Evolutionary conservation across 306 rosid genomes (phyloP).

Genomic region (Sesbania bispinosa): DNA sequence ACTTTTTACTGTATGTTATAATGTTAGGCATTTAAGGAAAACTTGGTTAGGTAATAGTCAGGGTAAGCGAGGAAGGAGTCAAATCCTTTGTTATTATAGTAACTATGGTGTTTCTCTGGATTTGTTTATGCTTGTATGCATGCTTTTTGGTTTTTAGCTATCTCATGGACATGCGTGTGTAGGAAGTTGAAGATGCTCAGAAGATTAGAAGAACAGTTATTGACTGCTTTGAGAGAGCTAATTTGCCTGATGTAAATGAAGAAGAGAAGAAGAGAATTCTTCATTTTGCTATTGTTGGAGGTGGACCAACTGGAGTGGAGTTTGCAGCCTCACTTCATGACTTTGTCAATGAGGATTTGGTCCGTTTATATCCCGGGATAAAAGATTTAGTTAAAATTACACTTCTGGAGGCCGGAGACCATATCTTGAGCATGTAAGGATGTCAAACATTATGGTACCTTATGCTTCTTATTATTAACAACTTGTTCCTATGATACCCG

Average conservation of each 20-base stretch:
- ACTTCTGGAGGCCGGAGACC: slow-evolving; percentile 87
- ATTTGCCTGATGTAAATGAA: slow-evolving; percentile 65
- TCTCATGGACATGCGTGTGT: slow-evolving; percentile 8
- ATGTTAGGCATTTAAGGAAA: background rate
- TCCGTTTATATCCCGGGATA: slow-evolving; percentile 66
- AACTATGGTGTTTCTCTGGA: background rate
- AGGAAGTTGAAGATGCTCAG: slow-evolving; percentile 99
- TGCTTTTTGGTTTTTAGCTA: background rate
- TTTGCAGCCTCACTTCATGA: slow-evolving; percentile 98
- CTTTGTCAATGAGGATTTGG: slow-evolving; percentile 80
- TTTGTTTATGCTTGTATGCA: background rate
- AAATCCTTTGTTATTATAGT: background rate
- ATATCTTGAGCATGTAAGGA: slow-evolving; percentile 82
- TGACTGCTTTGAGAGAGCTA: slow-evolving; percentile 94
- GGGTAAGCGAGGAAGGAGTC: background rate
- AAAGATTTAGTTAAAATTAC: slow-evolving; percentile 79
- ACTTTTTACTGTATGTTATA: background rate
- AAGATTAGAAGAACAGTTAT: slow-evolving; percentile 87
- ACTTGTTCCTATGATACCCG: slow-evolving; percentile 5
- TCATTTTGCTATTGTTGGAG: slow-evolving; percentile 96
- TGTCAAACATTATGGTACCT: background rate
- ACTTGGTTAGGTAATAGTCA: background rate
- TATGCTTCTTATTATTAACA: background rate
- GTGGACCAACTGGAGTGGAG: slow-evolving; percentile 99
- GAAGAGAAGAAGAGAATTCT: slow-evolving; percentile 91